Conservation (phyloP, 441 rosid species). For the Daphne laureola region DNA sequence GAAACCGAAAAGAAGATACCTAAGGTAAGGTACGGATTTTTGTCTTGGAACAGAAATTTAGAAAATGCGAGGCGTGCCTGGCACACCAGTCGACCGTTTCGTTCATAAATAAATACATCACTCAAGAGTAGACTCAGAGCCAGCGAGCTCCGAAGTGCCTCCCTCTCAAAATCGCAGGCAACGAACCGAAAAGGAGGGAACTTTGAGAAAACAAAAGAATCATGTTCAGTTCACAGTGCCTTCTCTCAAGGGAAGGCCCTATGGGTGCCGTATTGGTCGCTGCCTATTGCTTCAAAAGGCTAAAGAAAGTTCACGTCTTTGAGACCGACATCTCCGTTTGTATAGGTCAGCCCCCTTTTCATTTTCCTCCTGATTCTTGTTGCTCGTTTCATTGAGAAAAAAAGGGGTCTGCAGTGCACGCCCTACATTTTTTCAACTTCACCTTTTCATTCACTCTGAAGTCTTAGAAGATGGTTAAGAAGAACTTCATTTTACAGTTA, state of each 20-base stretch:
- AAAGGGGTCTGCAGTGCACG: slow-evolving; percentile 4
- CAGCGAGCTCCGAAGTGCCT: too few species aligned
- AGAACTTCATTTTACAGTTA: too few species aligned
- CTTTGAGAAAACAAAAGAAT: background rate
- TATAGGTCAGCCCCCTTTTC: slow-evolving; percentile 52
- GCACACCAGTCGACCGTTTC: slow-evolving; percentile 19
- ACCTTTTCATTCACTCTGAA: too few species aligned
- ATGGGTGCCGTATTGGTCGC: slow-evolving; percentile 74
- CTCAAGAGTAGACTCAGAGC: background rate
- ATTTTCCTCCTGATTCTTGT: background rate
- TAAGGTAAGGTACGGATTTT: background rate
- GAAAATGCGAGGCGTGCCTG: background rate
- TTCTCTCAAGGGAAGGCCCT: slow-evolving; percentile 56
- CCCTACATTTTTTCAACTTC: too few species aligned
- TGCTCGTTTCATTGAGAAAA: slow-evolving; percentile 1
- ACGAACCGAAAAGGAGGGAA: background rate
- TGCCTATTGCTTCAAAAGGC: slow-evolving; percentile 71
- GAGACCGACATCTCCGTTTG: slow-evolving; percentile 60
- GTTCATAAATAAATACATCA: background rate
- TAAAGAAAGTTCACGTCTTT: slow-evolving; percentile 60
- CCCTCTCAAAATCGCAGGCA: background rate
- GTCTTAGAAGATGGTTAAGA: too few species aligned
- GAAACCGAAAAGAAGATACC: background rate
- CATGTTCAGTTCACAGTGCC: slow-evolving; percentile 54
- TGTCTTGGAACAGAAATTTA: background rate